phyloP scores from a whole-genome alignment of 2,329 filamentous ascomycete species.

The Cladosporium cucumerinum region DNA sequence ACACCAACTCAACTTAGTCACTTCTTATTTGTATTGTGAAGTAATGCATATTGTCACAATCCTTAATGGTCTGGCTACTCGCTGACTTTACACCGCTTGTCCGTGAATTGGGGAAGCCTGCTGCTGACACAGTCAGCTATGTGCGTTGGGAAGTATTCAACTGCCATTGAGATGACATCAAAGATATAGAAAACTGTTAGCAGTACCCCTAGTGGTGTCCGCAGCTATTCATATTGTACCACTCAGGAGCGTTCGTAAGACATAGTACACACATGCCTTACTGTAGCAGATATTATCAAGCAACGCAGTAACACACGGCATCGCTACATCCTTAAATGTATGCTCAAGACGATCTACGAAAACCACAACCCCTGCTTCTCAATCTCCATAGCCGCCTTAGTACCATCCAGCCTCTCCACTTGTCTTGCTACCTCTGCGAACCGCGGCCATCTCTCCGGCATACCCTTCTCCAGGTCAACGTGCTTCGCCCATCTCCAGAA shows the following conservation, averaged over 20 bases:
- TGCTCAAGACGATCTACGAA: not conserved
- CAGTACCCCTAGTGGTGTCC: not conserved
- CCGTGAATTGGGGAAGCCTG: not conserved
- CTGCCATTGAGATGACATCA: not conserved
- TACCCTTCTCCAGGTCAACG: not conserved
- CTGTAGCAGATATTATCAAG: not conserved
- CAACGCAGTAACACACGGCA: not conserved
- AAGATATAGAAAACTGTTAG: not conserved
- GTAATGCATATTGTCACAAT: not conserved
- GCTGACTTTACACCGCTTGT: not conserved
- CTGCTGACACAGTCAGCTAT: not conserved
- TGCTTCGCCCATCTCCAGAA: constrained; percentile 34
- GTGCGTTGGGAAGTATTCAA: not conserved
- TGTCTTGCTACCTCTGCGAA: not conserved
- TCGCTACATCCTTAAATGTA: not conserved
- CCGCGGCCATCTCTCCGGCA: constrained; percentile 1
- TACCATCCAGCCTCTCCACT: not conserved
- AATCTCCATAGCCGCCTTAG: not conserved
- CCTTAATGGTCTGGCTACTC: not conserved
- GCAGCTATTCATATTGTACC: not conserved
- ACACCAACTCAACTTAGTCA: not conserved
- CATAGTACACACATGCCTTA: not conserved
- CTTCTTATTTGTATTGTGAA: not conserved
- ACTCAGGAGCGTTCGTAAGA: not conserved
- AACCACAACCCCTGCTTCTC: constrained; percentile 8